phyloP scores from a whole-genome alignment of 1,284 basidiomycete genomes.

The Papiliotrema flavescens region DNA sequence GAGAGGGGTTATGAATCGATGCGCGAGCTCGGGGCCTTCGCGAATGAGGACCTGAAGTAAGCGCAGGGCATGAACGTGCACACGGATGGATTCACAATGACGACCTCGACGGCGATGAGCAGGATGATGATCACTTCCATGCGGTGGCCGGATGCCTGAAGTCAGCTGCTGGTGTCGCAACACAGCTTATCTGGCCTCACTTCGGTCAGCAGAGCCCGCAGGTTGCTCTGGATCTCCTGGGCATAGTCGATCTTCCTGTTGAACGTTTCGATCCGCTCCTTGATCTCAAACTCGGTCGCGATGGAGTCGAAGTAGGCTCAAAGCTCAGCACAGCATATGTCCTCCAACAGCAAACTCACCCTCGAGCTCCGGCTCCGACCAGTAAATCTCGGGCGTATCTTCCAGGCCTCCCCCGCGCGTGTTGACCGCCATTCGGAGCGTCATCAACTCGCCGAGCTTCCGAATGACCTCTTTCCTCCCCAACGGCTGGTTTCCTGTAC shows the following conservation, averaged over 20 bases:
- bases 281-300: slow-evolving; percentile 75
- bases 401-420: slow-evolving; percentile 82
- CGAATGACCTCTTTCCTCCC: slow-evolving; percentile 73
- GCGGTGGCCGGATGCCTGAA: slow-evolving; percentile 71
- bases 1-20: slow-evolving; percentile 12
- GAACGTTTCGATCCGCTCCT: slow-evolving; percentile 68
- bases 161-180: not conserved
- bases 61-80: not conserved
- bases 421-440: slow-evolving; percentile 81
- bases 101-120: slow-evolving; percentile 84
- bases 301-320: slow-evolving; percentile 77
- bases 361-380: slow-evolving; percentile 84
- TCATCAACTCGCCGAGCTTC: slow-evolving; percentile 82
- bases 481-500: slow-evolving; percentile 76
- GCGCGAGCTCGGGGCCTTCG: slow-evolving; percentile 20
- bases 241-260: slow-evolving; percentile 93
- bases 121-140: slow-evolving; percentile 90
- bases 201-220: slow-evolving; percentile 74
- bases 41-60: slow-evolving; percentile 17
- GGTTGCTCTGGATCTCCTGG: slow-evolving; percentile 62
- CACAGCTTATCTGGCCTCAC: slow-evolving; percentile 44
- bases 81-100: slow-evolving; percentile 61
- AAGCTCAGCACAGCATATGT: not conserved
- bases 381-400: slow-evolving; percentile 79
- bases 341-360: slow-evolving; percentile 49